Base-by-base conservation (phyloP, 306 rosid species). In the Corylus heterophylla region DNA sequence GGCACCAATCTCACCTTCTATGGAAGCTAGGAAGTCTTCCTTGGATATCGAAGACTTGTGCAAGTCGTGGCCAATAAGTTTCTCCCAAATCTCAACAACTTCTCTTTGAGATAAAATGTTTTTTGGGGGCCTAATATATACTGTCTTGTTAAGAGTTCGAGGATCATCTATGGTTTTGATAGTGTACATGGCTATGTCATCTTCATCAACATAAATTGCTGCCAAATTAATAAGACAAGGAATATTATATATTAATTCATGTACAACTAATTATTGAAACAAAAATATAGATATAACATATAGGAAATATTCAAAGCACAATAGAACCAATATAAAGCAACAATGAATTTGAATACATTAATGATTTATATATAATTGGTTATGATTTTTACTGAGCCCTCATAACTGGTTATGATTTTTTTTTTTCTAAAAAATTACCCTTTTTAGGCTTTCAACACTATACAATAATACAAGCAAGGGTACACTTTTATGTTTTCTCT, bases 141-240 rank as follows among this genome's bases (percentile, higher is more conserved):
- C 78, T 8, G 97, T 89, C 75, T 85, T 92, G 89, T 92, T 85
- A 4, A 89, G 74, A 17, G 94, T 89, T 86, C 89, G 84, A 3
- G 89, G 90, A 49, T 91, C 92, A 39, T 91, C 93, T 64, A 91
- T 82, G 52, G 83, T 69, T 55, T 86, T 91, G 49, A 91, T 86
- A 3, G 88, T 87, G 80, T 91, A 91, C 84, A 8, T 87, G 25
- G 96, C 96, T 76, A 91, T 87, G 74, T 91, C 96, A 86, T 91
- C 91, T 87, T 91, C 93, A n/a, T 91, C 93, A 48, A 91, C 92
- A 76, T 78, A 83, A 47, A 87, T 88, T 2, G 66, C 93, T 89
- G 85, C 79, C 77, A 79, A 56, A 83, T 61, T 22, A 22, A 22
- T 59, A 2, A 44, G 49, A 29, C 27, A 8, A n/a, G 20, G 16